phyloP scores from a whole-genome alignment of 2,329 filamentous ascomycete species.

The Fusarium pilosicola region DNA sequence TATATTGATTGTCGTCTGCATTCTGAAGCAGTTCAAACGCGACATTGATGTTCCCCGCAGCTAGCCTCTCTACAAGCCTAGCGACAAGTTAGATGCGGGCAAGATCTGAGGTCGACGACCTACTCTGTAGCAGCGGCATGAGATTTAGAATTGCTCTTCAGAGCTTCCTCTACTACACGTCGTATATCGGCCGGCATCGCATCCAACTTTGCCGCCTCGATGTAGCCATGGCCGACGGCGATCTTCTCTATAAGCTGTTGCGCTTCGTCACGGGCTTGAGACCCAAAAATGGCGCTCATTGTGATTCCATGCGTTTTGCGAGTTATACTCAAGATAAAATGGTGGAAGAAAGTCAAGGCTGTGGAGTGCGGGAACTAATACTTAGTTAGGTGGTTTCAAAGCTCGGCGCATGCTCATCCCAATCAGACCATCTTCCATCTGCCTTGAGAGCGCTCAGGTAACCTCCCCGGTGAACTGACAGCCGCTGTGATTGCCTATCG shows the following conservation, averaged over 20 bases:
- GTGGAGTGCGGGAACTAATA: not conserved
- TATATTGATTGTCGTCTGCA: not conserved
- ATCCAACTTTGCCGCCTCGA: not conserved
- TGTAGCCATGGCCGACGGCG: not conserved
- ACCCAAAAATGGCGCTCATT: not conserved
- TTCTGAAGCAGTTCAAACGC: not conserved
- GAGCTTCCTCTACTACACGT: not conserved
- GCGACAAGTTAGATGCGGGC: fast-evolving
- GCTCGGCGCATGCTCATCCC: not conserved
- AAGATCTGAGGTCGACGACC: fast-evolving
- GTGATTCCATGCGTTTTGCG: not conserved
- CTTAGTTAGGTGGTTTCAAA: not conserved
- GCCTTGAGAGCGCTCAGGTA: too few relatives aligned
- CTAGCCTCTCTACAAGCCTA: not conserved
- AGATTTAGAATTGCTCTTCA: not conserved
- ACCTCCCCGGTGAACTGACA: not conserved
- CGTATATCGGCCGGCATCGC: not conserved
- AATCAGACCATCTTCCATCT: not conserved
- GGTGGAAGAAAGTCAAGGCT: not conserved
- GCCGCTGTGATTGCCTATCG: not conserved
- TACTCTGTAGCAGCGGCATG: not conserved
- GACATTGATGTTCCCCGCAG: not conserved
- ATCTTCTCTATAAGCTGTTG: not conserved
- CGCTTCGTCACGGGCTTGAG: not conserved
- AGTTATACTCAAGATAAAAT: not conserved